Conservation (phyloP, 345 rosid species). For the Pistacia vera region DNA sequence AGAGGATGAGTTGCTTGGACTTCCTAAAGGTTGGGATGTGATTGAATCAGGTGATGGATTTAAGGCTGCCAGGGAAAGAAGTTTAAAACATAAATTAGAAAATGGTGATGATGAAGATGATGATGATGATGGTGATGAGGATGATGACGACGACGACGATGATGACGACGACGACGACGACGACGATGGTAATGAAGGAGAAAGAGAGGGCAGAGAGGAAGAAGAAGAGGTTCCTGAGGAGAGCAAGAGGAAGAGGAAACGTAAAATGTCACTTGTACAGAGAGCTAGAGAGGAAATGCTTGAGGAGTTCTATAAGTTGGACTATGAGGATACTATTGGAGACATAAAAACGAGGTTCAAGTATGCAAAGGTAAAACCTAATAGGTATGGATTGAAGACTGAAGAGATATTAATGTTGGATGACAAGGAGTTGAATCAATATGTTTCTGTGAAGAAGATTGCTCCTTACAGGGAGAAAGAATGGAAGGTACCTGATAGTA, state of each 20-base stretch:
- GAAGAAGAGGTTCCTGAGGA: slow-evolving; percentile 36
- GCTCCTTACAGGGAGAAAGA: slow-evolving; percentile 77
- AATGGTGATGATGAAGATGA: slow-evolving; percentile 26
- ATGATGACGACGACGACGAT: neutral
- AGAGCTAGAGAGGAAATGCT: slow-evolving; percentile 71
- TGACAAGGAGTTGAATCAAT: slow-evolving; percentile 82
- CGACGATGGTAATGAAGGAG: slow-evolving; percentile 16
- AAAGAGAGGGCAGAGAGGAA: slow-evolving; percentile 13
- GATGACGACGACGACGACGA: neutral
- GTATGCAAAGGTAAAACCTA: slow-evolving; percentile 73
- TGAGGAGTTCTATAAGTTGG: slow-evolving; percentile 91
- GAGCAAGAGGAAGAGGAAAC: slow-evolving; percentile 69
- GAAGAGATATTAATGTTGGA: slow-evolving; percentile 61
- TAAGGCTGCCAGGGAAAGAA: slow-evolving; percentile 61
- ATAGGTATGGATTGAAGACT: slow-evolving; percentile 59
- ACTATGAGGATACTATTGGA: slow-evolving; percentile 87
- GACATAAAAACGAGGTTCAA: slow-evolving; percentile 90
- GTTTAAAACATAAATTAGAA: slow-evolving; percentile 41
- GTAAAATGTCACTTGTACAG: slow-evolving; percentile 60
- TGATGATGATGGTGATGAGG: slow-evolving; percentile 16
- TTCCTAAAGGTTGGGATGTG: slow-evolving; percentile 72
- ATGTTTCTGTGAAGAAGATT: slow-evolving; percentile 78
- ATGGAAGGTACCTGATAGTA: slow-evolving; percentile 65
- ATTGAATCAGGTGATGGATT: slow-evolving; percentile 58
- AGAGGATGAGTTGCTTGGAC: slow-evolving; percentile 87